Evolutionary conservation across 1,139 yeast species (phyloP).

Genomic region (Geotrichum cucujoidarum): DNA sequence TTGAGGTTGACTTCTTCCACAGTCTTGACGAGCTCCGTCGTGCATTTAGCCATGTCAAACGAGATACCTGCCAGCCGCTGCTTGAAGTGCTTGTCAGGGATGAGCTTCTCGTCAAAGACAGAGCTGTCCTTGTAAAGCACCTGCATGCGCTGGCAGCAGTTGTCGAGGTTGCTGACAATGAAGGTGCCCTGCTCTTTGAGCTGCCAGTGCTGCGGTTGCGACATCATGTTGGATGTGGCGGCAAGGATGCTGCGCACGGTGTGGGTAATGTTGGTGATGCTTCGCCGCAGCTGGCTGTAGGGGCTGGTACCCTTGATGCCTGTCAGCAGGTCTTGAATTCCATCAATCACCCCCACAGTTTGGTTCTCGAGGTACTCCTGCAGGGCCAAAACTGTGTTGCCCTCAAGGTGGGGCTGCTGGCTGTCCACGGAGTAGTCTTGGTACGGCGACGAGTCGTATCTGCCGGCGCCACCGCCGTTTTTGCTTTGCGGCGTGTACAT

Average conservation of each 20-base stretch:
- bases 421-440: slow-evolving; percentile 51
- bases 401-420: slow-evolving; percentile 82
- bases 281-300: slow-evolving; percentile 65
- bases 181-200: slow-evolving; percentile 87
- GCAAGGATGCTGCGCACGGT: slow-evolving; percentile 85
- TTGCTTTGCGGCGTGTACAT: not conserved
- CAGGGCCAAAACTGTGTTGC: slow-evolving; percentile 70
- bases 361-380: slow-evolving; percentile 86
- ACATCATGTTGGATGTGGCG: slow-evolving; percentile 85
- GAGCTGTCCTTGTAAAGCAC: slow-evolving; percentile 31
- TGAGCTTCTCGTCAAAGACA: slow-evolving; percentile 33
- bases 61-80: slow-evolving; percentile 94
- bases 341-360: slow-evolving; percentile 84
- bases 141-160: slow-evolving; percentile 70
- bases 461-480: no score
- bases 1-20: slow-evolving; percentile 91
- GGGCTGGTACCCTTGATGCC: slow-evolving; percentile 53
- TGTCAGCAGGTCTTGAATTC: slow-evolving; percentile 71
- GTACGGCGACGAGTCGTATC: not conserved
- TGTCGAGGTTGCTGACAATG: slow-evolving; percentile 81
- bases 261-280: slow-evolving; percentile 65
- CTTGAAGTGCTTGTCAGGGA: slow-evolving; percentile 83
- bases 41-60: slow-evolving; percentile 92
- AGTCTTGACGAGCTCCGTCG: slow-evolving; percentile 90
- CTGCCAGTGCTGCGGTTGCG: slow-evolving; percentile 69